Conservation (phyloP, 1,284 basidiomycete species). For the Moesziomyces antarcticus region DNA sequence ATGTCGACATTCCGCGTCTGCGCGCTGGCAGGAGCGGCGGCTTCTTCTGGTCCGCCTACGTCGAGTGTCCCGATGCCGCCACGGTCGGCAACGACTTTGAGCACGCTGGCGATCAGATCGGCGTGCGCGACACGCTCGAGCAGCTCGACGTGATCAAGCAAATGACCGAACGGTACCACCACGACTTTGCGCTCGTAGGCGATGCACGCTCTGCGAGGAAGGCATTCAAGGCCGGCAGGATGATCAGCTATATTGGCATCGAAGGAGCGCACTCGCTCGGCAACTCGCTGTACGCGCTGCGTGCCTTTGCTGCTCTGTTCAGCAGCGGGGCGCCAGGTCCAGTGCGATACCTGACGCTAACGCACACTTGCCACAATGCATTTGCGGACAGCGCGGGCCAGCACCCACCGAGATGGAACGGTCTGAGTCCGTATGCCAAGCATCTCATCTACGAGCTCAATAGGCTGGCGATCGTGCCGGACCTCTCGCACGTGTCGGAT, state of each 20-base stretch:
- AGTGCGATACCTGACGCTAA: conserved; percentile 44
- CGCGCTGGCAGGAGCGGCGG: conserved; percentile 38
- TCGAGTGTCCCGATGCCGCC: conserved; percentile 32
- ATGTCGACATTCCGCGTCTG: conserved; percentile 51
- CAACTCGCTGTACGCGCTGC: conserved; percentile 35
- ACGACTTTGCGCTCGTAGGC: conserved; percentile 26
- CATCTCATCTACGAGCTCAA: conserved; percentile 41
- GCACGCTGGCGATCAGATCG: conserved; percentile 19
- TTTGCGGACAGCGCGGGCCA: conserved; percentile 41
- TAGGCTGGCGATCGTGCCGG: conserved; percentile 42
- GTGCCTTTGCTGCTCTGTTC: conserved; percentile 23
- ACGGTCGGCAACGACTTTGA: conserved; percentile 36
- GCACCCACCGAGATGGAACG: conserved; percentile 35
- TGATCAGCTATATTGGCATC: conserved; percentile 53
- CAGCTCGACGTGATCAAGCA: conserved; percentile 51
- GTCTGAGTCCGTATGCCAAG: conserved; percentile 30
- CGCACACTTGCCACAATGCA: conserved; percentile 47
- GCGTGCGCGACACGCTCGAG: conserved; percentile 42
- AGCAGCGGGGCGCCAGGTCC: conserved; percentile 11
- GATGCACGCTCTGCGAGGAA: conserved; percentile 31
- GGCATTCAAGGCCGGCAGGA: conserved; percentile 50
- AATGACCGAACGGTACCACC: conserved; percentile 26
- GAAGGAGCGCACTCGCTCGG: conserved; percentile 51
- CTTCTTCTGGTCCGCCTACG: conserved; percentile 53
- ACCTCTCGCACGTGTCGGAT: conserved; percentile 49